These are phyloP conservation scores for Aspergillus costaricaensis DNA, from an alignment of 2,329 filamentous ascomycete species.

Conservation along the genomic window DNA sequence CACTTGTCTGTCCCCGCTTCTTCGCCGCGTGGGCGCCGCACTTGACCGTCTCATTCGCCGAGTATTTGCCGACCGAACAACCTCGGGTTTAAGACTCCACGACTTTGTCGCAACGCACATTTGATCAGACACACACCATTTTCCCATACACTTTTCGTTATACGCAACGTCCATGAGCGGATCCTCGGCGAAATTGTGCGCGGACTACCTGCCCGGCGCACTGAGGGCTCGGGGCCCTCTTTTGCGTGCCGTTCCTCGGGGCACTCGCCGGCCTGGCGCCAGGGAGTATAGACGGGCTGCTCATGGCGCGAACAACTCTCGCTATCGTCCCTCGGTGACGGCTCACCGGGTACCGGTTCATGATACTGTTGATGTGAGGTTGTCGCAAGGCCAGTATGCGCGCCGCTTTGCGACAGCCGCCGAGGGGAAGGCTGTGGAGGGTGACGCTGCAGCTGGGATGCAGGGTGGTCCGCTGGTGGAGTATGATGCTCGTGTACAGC, in stretches of 20 bases:
- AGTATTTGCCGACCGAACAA: conserved; percentile 16
- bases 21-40: conserved; percentile 13
- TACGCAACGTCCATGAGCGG: conserved; percentile 29
- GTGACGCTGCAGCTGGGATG: conserved; percentile 12
- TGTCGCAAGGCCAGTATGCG: conserved; percentile 6
- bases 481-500: conserved; percentile 78
- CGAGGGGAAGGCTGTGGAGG: conserved; percentile 10
- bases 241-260: conserved; percentile 23
- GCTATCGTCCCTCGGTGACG: neutral
- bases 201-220: conserved; percentile 31
- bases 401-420: conserved; percentile 22
- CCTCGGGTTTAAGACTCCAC: neutral
- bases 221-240: conserved; percentile 25
- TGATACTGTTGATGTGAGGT: conserved; percentile 2
- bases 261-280: conserved; percentile 20
- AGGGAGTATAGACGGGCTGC: conserved; percentile 21
- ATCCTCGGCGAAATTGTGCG: conserved; percentile 33
- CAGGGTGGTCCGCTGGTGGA: conserved; percentile 74
- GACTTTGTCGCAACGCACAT: conserved; percentile 5
- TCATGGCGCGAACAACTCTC: conserved; percentile 13
- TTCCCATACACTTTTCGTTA: neutral
- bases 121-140: neutral
- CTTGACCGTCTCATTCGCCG: conserved; percentile 13
- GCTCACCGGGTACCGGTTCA: neutral
- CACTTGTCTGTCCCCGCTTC: neutral